Evolutionary conservation across 2,329 filamentous ascomycete genomes (phyloP).

Genomic region (Microdochium trichocladiopsis): DNA sequence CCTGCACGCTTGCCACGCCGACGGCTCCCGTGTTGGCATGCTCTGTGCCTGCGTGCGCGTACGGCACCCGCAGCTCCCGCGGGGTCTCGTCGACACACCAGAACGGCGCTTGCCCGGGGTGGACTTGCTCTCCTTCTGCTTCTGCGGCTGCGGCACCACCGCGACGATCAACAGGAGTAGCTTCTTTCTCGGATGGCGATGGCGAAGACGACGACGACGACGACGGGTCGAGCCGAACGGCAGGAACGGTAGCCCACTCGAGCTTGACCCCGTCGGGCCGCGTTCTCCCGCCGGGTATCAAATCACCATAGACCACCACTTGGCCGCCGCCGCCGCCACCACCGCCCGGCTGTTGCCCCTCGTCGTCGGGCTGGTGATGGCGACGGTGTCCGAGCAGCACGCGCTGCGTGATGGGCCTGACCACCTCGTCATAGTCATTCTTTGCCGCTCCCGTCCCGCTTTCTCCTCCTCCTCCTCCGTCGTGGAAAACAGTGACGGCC

Average conservation of each 20-base stretch:
- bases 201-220: conserved; percentile 7
- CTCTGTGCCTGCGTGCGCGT: conserved; percentile 22
- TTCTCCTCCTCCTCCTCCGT: conserved; percentile 8
- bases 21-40: conserved; percentile 42
- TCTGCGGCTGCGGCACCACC: conserved; percentile 7
- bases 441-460: neutral
- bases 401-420: conserved; percentile 26
- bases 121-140: conserved; percentile 8
- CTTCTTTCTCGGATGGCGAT: too few species aligned
- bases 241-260: conserved; percentile 50
- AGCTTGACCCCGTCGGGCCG: conserved; percentile 48
- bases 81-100: conserved; percentile 59
- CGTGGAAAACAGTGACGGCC: conserved; percentile 41
- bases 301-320: conserved; percentile 36
- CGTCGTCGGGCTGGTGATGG: too few species aligned
- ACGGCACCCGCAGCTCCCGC: conserved; percentile 47
- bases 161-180: conserved; percentile 4
- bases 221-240: conserved; percentile 3
- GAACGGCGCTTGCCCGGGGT: conserved; percentile 51
- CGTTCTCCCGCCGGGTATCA: conserved; percentile 43
- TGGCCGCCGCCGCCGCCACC: neutral
- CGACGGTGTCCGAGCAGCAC: conserved; percentile 23
- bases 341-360: neutral
- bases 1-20: conserved; percentile 38
- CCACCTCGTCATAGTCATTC: conserved; percentile 14